These are phyloP conservation scores for Obba rivulosa DNA, from an alignment of 768 basidiomycete species.

Conservation along the genomic window DNA sequence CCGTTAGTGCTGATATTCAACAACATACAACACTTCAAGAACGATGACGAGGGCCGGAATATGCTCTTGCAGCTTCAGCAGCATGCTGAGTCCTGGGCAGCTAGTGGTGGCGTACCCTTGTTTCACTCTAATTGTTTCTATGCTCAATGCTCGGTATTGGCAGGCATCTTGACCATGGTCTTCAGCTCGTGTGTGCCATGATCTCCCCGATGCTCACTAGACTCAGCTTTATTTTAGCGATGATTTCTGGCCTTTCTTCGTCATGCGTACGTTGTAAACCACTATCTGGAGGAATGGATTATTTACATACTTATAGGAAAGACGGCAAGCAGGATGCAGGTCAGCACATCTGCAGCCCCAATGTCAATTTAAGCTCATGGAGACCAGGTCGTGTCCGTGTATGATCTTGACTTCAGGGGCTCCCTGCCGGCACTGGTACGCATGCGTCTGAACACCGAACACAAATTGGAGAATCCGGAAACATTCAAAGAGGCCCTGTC, in stretches of 20 bases:
- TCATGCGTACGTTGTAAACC: conserved; percentile 45
- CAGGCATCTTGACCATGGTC: conserved; percentile 73
- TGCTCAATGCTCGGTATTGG: conserved; percentile 1
- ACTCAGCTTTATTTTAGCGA: conserved; percentile 43
- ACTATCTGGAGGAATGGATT: background rate
- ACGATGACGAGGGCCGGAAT: conserved; percentile 70
- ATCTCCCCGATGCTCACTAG: conserved; percentile 9
- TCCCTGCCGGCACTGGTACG: conserved; percentile 50
- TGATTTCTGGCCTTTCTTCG: conserved; percentile 77
- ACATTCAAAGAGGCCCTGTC: conserved; percentile 44
- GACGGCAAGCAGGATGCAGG: conserved; percentile 71
- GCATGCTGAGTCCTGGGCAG: conserved; percentile 81
- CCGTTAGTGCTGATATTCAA: conserved; percentile 81
- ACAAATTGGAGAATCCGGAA: conserved; percentile 27
- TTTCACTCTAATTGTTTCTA: background rate
- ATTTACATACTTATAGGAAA: conserved; percentile 40
- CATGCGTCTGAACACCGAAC: conserved; percentile 42
- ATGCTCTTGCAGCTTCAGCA: conserved; percentile 86
- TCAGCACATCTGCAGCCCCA: conserved; percentile 22
- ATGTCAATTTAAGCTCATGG: background rate
- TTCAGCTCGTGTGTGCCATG: conserved; percentile 53
- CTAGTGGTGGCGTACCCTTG: conserved; percentile 55
- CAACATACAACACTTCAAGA: conserved; percentile 70
- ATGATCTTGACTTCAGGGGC: conserved; percentile 59
- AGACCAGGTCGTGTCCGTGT: conserved; percentile 59